Evolutionary conservation across 148 eudicot genomes (phyloP).

Genomic region (Rhododendron vialii): DNA sequence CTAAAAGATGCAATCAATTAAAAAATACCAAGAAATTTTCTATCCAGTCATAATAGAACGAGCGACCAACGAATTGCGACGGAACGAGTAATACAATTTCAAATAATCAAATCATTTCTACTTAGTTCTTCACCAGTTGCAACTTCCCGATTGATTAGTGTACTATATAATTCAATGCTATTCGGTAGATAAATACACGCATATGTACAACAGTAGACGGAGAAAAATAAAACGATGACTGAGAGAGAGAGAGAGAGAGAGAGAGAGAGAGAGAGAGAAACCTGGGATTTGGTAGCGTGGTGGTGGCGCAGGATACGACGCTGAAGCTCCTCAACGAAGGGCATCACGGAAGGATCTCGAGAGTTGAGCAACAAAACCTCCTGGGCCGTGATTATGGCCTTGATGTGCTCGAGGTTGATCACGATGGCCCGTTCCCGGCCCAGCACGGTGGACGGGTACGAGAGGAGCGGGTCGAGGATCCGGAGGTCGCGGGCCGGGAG

Average conservation of each 20-base stretch:
- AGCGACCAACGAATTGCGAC: neutral
- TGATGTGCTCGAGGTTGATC: slow-evolving; percentile 89
- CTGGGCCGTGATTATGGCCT: slow-evolving; percentile 90
- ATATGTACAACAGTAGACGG: neutral
- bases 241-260: neutral
- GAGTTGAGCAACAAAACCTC: slow-evolving; percentile 83
- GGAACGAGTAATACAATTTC: neutral
- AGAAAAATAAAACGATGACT: neutral
- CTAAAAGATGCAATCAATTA: neutral
- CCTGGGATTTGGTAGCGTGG: slow-evolving; percentile 74
- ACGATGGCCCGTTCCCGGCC: slow-evolving; percentile 95
- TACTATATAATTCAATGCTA: neutral
- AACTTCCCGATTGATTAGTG: neutral
- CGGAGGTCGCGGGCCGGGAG: slow-evolving; percentile 93
- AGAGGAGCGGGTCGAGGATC: slow-evolving; percentile 79
- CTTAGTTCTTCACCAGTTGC: neutral
- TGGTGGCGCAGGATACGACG: slow-evolving; percentile 52
- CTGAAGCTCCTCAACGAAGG: slow-evolving; percentile 84
- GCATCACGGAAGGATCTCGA: slow-evolving; percentile 77
- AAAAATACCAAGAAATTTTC: too few relatives aligned
- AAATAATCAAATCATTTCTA: neutral
- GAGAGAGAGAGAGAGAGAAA: slow-evolving; percentile 9
- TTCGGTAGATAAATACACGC: neutral
- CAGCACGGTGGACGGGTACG: slow-evolving; percentile 86
- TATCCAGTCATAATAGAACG: too few relatives aligned